These are phyloP conservation scores for Ceratocystis colombiana DNA, from an alignment of 2,329 filamentous ascomycete species.

Conservation along the genomic window DNA sequence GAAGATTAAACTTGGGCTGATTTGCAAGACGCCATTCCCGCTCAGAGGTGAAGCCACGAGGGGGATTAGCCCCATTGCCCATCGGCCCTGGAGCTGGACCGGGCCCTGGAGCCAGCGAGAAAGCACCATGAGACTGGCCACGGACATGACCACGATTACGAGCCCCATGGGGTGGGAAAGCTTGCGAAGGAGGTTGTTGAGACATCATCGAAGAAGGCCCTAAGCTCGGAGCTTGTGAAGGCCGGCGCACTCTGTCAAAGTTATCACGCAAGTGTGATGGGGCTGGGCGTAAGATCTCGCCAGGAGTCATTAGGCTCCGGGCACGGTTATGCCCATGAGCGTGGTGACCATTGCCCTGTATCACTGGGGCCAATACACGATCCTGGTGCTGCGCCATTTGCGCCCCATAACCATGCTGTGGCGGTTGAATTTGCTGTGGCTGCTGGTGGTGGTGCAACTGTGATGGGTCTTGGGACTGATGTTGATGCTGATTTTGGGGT, in stretches of 20 bases:
- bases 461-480: background rate
- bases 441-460: conserved; percentile 8
- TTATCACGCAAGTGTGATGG: conserved; percentile 22
- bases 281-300: conserved; percentile 21
- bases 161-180: background rate
- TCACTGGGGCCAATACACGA: conserved; percentile 2
- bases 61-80: background rate
- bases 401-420: conserved; percentile 17
- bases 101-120: conserved; percentile 13
- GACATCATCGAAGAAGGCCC: background rate
- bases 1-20: conserved; percentile 21
- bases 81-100: conserved; percentile 4
- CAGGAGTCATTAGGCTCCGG: conserved; percentile 23
- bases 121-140: conserved; percentile 22
- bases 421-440: conserved; percentile 7
- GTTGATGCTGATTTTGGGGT: background rate
- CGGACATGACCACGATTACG: conserved; percentile 19
- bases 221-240: conserved; percentile 11
- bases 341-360: conserved; percentile 7
- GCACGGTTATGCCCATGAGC: conserved; percentile 22
- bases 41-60: background rate
- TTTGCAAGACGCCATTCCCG: conserved; percentile 20
- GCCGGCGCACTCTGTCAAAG: conserved; percentile 20
- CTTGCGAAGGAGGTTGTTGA: background rate
- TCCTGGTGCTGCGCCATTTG: conserved; percentile 10